Evolutionary conservation across 805 yeast species (phyloP).

Genomic region (Candida gorgasii): DNA sequence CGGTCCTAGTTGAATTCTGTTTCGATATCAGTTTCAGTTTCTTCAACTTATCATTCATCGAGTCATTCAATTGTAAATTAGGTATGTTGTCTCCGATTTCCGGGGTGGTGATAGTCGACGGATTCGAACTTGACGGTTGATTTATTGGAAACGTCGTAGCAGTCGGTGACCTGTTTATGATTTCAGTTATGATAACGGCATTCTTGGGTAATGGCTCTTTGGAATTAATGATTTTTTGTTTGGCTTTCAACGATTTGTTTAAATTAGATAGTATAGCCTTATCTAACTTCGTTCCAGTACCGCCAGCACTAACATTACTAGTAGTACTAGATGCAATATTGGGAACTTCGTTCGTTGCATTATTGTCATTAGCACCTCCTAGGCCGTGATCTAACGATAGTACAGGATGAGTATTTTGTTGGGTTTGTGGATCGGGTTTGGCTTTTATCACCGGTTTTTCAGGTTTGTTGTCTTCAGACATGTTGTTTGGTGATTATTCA

Average conservation of each 20-base stretch:
- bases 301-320: too few relatives aligned
- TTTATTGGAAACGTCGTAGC: slow-evolving; percentile 19
- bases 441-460: background rate
- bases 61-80: slow-evolving; percentile 12
- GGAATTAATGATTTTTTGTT: slow-evolving; percentile 38
- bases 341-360: background rate
- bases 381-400: background rate
- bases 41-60: slow-evolving; percentile 14
- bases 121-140: slow-evolving; percentile 5
- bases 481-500: background rate
- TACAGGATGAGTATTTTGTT: background rate
- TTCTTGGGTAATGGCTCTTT: slow-evolving; percentile 40
- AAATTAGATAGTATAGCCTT: slow-evolving; percentile 38
- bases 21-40: slow-evolving; percentile 33
- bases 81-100: slow-evolving; percentile 16
- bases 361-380: background rate
- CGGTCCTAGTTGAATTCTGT: slow-evolving; percentile 76
- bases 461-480: background rate
- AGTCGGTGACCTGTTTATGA: slow-evolving; percentile 37
- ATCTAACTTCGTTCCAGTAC: slow-evolving; percentile 18
- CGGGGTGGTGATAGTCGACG: background rate
- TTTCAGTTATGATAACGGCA: slow-evolving; percentile 35
- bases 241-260: slow-evolving; percentile 44
- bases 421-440: background rate
- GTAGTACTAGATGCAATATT: background rate